These are phyloP conservation scores for Gaeumannomyces sp. DNA, from an alignment of 2,329 filamentous ascomycete genomes.

Conservation along the genomic window DNA sequence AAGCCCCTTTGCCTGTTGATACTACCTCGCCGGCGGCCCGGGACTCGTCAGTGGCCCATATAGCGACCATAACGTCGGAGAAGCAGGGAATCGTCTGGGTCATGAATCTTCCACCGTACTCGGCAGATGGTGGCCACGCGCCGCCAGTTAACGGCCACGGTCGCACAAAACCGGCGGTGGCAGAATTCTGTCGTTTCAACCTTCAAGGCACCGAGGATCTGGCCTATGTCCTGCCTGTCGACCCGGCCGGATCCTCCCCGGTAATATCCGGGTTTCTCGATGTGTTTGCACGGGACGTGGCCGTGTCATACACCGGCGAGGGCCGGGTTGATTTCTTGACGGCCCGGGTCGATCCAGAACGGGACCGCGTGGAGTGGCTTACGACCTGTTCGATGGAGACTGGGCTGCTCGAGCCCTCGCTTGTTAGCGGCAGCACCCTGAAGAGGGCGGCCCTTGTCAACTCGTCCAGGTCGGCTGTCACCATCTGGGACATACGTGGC, in stretches of 20 bases:
- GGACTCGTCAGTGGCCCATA: conserved; percentile 56
- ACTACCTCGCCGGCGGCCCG: conserved; percentile 56
- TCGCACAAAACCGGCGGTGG: conserved; percentile 18
- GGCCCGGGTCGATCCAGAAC: conserved; percentile 59
- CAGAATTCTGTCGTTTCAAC: conserved; percentile 65
- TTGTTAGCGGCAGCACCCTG: conserved; percentile 80
- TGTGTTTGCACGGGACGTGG: conserved; percentile 78
- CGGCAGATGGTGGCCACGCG: too few species aligned
- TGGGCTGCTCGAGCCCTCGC: conserved; percentile 61
- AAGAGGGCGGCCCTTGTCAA: conserved; percentile 84
- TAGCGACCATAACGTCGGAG: conserved; percentile 76
- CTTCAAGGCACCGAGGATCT: conserved; percentile 54
- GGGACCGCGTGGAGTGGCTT: conserved; percentile 69
- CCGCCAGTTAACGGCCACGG: conserved; percentile 13
- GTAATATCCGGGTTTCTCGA: conserved; percentile 74
- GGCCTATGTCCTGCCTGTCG: conserved; percentile 70
- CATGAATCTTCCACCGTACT: background rate
- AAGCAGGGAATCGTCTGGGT: conserved; percentile 73
- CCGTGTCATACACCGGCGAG: conserved; percentile 72
- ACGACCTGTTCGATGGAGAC: conserved; percentile 78
- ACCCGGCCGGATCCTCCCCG: conserved; percentile 71
- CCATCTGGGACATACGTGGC: conserved; percentile 85
- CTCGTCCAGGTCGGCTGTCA: conserved; percentile 63
- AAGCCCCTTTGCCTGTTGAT: conserved; percentile 76
- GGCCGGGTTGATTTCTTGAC: conserved; percentile 82